These are phyloP conservation scores for Conoideocrella luteorostrata DNA, from an alignment of 2,329 filamentous ascomycete species.

Conservation along the genomic window DNA sequence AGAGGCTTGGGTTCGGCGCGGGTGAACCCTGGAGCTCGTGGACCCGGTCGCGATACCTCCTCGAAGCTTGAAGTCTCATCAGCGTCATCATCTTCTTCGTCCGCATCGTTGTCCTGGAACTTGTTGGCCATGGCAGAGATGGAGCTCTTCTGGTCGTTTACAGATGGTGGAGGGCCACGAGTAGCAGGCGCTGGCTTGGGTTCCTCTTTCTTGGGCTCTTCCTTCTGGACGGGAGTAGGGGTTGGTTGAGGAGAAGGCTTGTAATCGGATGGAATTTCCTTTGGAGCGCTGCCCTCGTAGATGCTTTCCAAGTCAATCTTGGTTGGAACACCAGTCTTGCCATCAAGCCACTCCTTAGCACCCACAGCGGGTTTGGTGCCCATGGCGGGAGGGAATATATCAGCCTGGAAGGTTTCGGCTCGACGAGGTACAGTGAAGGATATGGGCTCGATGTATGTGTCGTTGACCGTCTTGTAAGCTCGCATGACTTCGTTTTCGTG, in stretches of 20 bases:
- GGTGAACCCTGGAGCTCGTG: conserved; percentile 43
- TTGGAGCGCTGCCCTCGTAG: conserved; percentile 76
- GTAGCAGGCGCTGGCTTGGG: conserved; percentile 40
- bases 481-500: conserved; percentile 96
- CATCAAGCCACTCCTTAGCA: conserved; percentile 75
- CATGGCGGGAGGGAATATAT: conserved; percentile 85
- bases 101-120: conserved; percentile 68
- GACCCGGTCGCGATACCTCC: conserved; percentile 69
- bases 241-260: conserved; percentile 47
- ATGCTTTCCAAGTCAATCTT: conserved; percentile 93
- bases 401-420: conserved; percentile 91
- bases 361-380: conserved; percentile 77
- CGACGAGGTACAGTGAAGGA: conserved; percentile 94
- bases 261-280: conserved; percentile 67
- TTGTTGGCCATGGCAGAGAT: conserved; percentile 81
- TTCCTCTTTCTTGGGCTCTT: conserved; percentile 26
- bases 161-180: conserved; percentile 52
- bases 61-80: conserved; percentile 79
- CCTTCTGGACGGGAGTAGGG: conserved; percentile 36
- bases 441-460: conserved; percentile 89
- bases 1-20: conserved; percentile 35
- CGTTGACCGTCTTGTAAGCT: conserved; percentile 95
- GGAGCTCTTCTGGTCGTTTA: conserved; percentile 81
- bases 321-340: conserved; percentile 75
- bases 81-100: conserved; percentile 54